phyloP scores from a whole-genome alignment of 2,329 filamentous ascomycete species.

The Trematosphaeria pertusa region DNA sequence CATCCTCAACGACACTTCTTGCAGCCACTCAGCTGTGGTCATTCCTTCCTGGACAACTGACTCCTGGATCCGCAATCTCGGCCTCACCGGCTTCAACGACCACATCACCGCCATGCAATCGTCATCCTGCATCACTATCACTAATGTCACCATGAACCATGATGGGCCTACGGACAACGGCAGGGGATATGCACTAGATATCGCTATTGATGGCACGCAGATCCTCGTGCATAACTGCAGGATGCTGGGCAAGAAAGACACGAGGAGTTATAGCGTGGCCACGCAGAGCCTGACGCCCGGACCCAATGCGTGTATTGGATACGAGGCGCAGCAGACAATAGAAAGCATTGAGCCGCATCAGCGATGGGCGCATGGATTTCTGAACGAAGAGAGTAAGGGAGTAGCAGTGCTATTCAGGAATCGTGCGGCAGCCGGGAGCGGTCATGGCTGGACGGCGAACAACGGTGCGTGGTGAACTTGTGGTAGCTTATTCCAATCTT shows the following conservation, averaged over 20 bases:
- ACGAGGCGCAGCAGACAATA: constrained; percentile 8
- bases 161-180: constrained; percentile 11
- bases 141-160: constrained; percentile 13
- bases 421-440: constrained; percentile 8
- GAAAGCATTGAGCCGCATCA: constrained; percentile 16
- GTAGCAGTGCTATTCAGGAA: constrained; percentile 10
- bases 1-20: constrained; percentile 5
- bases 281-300: constrained; percentile 14
- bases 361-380: constrained; percentile 15
- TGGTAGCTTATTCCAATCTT: too few relatives aligned
- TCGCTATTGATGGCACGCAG: constrained; percentile 11
- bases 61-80: constrained; percentile 16
- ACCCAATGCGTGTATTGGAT: constrained; percentile 10
- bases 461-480: constrained; percentile 10
- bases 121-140: constrained; percentile 11
- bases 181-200: constrained; percentile 15
- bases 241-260: constrained; percentile 7
- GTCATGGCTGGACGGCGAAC: constrained; percentile 17
- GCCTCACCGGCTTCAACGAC: constrained; percentile 17
- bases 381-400: constrained; percentile 10
- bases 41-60: constrained; percentile 13
- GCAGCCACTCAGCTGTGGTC: constrained; percentile 3
- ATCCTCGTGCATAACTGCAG: constrained; percentile 12
- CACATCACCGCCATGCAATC: constrained; percentile 6
- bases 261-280: constrained; percentile 12